Conservation (phyloP, 495 filamentous ascomycete species). For the Aspergillus hancockii region DNA sequence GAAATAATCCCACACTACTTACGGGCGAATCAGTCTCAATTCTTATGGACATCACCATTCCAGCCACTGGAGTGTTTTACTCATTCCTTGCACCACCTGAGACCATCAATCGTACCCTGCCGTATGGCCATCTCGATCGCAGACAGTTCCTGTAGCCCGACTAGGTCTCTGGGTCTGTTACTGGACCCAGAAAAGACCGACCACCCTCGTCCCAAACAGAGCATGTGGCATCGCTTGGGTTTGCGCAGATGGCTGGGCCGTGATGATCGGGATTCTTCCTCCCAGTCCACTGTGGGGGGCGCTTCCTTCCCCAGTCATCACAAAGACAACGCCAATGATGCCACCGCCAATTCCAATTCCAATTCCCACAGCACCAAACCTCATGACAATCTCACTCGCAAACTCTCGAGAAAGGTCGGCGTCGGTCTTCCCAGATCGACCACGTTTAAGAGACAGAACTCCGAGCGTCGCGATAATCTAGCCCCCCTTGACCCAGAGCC, state of each 20-base stretch:
- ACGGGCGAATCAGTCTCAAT: slow-evolving; percentile 24
- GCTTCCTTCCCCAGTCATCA: slow-evolving; percentile 20
- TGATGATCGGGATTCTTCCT: slow-evolving; percentile 43
- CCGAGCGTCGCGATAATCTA: slow-evolving; percentile 73
- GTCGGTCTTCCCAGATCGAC: slow-evolving; percentile 72
- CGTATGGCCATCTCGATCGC: slow-evolving; percentile 49
- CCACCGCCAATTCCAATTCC: not conserved
- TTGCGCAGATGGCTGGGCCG: slow-evolving; percentile 50
- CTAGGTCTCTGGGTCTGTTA: slow-evolving; percentile 36
- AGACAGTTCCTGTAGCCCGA: slow-evolving; percentile 42
- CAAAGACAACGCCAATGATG: slow-evolving; percentile 7
- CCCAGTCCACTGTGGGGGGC: slow-evolving; percentile 19
- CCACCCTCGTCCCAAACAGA: slow-evolving; percentile 42
- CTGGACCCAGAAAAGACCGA: slow-evolving; percentile 36
- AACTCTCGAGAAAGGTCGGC: slow-evolving; percentile 70
- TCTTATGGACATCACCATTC: slow-evolving; percentile 42
- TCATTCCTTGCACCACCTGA: slow-evolving; percentile 29
- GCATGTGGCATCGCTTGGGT: slow-evolving; percentile 53
- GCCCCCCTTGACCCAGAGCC: slow-evolving; percentile 65
- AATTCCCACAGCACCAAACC: slow-evolving; percentile 26
- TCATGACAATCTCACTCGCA: slow-evolving; percentile 50
- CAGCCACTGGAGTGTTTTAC: slow-evolving; percentile 37
- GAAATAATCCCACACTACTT: slow-evolving; percentile 9
- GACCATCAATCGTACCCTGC: slow-evolving; percentile 24
- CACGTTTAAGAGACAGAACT: slow-evolving; percentile 79